Conservation (phyloP, 1,284 basidiomycete species). For the Flammula alnicola region DNA sequence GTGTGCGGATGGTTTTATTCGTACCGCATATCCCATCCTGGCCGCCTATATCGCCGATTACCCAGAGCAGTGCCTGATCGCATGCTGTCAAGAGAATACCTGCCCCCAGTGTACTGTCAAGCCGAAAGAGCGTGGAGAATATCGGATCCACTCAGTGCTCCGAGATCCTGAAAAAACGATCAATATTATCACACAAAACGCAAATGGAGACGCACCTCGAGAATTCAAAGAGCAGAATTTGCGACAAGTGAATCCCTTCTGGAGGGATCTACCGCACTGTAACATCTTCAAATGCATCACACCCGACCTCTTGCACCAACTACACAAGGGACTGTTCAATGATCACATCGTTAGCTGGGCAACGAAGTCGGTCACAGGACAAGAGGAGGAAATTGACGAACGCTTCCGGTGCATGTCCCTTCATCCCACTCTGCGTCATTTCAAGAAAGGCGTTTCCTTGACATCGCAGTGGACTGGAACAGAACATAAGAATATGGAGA, state of each 20-base stretch:
- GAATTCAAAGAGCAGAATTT: too few species aligned
- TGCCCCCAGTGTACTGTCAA: too few species aligned
- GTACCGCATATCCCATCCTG: slow-evolving; percentile 40
- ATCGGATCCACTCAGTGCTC: too few species aligned
- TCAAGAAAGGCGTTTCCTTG: slow-evolving; percentile 26
- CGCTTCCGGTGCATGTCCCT: slow-evolving; percentile 10
- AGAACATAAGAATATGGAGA: slow-evolving; percentile 29
- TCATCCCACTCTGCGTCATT: slow-evolving; percentile 10
- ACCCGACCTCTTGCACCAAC: slow-evolving; percentile 35
- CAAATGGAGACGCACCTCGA: too few species aligned
- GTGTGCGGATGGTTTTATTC: slow-evolving; percentile 38
- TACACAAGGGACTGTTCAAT: slow-evolving; percentile 42
- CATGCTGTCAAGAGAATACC: slow-evolving; percentile 33
- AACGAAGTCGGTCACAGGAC: too few species aligned
- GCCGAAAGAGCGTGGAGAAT: too few species aligned
- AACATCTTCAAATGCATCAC: too few species aligned
- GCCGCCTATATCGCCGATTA: slow-evolving; percentile 47
- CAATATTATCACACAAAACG: too few species aligned
- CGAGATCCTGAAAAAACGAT: too few species aligned
- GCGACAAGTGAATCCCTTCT: too few species aligned
- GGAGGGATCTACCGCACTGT: too few species aligned
- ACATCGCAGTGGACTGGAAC: slow-evolving; percentile 29
- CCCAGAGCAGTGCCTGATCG: slow-evolving; percentile 45
- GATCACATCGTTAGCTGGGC: slow-evolving; percentile 34
- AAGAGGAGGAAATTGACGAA: slow-evolving; percentile 28